Conservation (phyloP, 345 rosid genomes). For the Rhodomyrtus tomentosa region DNA sequence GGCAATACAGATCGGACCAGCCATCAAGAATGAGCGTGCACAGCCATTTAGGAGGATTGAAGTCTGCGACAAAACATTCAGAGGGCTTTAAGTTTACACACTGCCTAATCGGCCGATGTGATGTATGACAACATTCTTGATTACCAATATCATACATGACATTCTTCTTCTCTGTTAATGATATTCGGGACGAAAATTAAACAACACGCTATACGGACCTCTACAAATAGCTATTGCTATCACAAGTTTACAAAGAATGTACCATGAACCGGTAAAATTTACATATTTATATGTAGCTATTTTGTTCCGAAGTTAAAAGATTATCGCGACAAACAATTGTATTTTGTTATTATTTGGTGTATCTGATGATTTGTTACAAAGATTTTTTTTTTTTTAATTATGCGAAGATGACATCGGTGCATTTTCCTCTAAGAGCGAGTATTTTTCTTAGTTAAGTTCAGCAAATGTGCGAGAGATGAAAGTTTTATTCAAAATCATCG, state of each 20-base stretch:
- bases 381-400: not conserved
- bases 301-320: not conserved
- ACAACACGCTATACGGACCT: not conserved
- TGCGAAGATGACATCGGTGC: not conserved
- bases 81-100: no score
- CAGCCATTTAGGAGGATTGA: not conserved
- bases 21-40: not conserved
- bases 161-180: not conserved
- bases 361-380: not conserved
- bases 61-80: no score
- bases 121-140: not conserved
- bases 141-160: not conserved
- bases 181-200: not conserved
- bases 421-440: not conserved
- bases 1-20: not conserved
- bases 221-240: not conserved
- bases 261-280: not conserved
- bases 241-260: not conserved
- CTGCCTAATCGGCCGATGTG: no score
- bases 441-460: not conserved
- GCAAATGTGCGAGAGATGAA: not conserved
- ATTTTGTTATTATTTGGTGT: not conserved
- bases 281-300: not conserved
- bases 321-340: not conserved
- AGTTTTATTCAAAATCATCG: not conserved